These are phyloP conservation scores for Megacollybia marginata DNA, from an alignment of 768 basidiomycete species.

Conservation along the genomic window DNA sequence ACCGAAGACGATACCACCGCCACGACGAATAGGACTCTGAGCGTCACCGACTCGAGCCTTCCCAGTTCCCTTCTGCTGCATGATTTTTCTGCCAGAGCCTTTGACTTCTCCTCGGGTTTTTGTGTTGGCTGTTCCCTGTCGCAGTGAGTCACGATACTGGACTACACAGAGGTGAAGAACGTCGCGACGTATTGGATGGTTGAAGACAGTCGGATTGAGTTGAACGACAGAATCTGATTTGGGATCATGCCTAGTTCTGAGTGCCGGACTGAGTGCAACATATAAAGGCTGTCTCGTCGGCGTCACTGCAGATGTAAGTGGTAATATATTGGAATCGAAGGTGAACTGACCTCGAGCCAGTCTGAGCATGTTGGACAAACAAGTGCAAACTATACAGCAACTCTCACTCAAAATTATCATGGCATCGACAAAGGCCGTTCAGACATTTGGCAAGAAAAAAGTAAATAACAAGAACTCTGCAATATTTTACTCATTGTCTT, in stretches of 20 bases:
- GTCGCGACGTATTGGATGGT: constrained; percentile 82
- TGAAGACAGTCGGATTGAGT: constrained; percentile 79
- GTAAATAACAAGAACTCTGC: constrained; percentile 30
- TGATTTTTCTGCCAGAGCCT: constrained; percentile 85
- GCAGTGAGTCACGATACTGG: constrained; percentile 78
- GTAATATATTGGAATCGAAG: neutral
- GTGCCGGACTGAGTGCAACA: constrained; percentile 53
- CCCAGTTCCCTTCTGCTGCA: constrained; percentile 88
- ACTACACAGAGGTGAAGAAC: constrained; percentile 90
- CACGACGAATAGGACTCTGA: constrained; percentile 80
- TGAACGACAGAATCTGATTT: constrained; percentile 42
- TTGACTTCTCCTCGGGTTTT: constrained; percentile 89
- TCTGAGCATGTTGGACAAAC: too few species aligned
- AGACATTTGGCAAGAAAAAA: constrained; percentile 99
- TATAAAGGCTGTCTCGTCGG: constrained; percentile 43
- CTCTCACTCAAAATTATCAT: constrained; percentile 33
- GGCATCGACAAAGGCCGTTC: constrained; percentile 83
- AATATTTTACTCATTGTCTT: constrained; percentile 3
- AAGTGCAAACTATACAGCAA: too few species aligned
- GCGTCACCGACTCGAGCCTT: constrained; percentile 84
- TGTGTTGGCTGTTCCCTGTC: constrained; percentile 89
- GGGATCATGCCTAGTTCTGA: constrained; percentile 37
- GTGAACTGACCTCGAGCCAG: too few species aligned
- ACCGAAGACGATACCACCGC: constrained; percentile 90
- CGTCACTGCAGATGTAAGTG: constrained; percentile 18